Conservation (phyloP, 164 flowering plant species). For the Aristolochia californica region DNA sequence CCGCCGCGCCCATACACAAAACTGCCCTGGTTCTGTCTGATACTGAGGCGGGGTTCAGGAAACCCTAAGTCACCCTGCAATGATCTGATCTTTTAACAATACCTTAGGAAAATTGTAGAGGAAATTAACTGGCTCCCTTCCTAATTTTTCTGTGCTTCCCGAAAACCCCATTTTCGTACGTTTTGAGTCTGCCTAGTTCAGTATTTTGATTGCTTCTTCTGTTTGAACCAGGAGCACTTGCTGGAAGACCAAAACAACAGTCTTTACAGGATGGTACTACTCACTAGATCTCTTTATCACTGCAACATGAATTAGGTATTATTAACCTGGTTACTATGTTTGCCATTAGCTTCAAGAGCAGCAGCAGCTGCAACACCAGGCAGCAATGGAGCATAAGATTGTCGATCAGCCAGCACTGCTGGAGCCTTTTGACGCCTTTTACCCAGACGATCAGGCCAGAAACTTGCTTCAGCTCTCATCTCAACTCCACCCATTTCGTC, state of each 20-base stretch:
- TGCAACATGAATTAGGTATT: background rate
- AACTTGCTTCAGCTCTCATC: conserved; percentile 38
- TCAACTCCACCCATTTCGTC: conserved; percentile 21
- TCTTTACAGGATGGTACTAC: conserved; percentile 20
- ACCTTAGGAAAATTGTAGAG: no score
- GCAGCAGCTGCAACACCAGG: conserved; percentile 15
- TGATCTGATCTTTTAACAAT: background rate
- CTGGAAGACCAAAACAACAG: conserved; percentile 29
- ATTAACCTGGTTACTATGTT: no score
- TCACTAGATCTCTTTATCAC: background rate
- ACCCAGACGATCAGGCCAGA: conserved; percentile 26
- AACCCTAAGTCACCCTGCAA: no score
- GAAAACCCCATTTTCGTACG: background rate
- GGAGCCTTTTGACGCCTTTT: conserved; percentile 31
- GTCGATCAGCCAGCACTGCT: conserved; percentile 20
- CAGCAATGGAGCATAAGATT: conserved; percentile 24
- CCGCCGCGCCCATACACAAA: no score
- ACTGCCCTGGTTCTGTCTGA: no score
- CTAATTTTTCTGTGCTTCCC: background rate
- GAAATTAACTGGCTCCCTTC: background rate
- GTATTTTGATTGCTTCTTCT: background rate
- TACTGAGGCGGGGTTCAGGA: background rate
- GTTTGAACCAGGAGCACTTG: conserved; percentile 24
- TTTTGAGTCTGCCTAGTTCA: no score
- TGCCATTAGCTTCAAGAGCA: conserved; percentile 17